Evolutionary conservation across 2,329 filamentous ascomycete genomes (phyloP).

Genomic region (Phialocephala subalpina): DNA sequence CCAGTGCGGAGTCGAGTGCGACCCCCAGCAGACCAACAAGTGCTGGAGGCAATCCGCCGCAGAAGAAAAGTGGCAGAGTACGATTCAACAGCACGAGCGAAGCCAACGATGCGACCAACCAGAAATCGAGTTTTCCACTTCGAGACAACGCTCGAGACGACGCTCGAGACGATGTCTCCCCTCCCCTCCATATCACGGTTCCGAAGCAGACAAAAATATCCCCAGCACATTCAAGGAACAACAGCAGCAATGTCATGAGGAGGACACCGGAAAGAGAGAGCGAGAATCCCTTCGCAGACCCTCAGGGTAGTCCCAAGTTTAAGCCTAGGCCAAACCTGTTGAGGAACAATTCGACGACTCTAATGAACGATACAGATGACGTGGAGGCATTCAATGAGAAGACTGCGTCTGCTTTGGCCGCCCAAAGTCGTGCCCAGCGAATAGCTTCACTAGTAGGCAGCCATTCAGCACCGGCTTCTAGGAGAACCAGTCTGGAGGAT

Average conservation of each 20-base stretch:
- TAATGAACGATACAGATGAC: constrained; percentile 22
- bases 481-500: constrained; percentile 41
- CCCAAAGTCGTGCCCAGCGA: constrained; percentile 42
- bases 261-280: constrained; percentile 38
- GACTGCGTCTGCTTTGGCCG: constrained; percentile 42
- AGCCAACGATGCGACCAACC: constrained; percentile 41
- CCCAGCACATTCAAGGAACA: constrained; percentile 41
- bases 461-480: constrained; percentile 43
- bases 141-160: constrained; percentile 22
- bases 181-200: constrained; percentile 19
- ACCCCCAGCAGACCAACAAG: constrained; percentile 38
- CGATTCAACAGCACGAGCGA: constrained; percentile 44
- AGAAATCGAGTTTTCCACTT: constrained; percentile 36
- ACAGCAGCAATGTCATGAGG: constrained; percentile 29
- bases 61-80: constrained; percentile 37
- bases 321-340: constrained; percentile 39
- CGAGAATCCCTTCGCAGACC: constrained; percentile 41
- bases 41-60: constrained; percentile 24
- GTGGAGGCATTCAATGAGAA: constrained; percentile 40
- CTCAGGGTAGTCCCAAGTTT: constrained; percentile 21
- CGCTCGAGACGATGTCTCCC: constrained; percentile 26
- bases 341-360: constrained; percentile 36
- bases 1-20: constrained; percentile 33
- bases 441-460: constrained; percentile 42
- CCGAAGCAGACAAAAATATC: constrained; percentile 30